phyloP scores from a whole-genome alignment of 2,329 filamentous ascomycete genomes.

The Pseudogymnoascus sp. region DNA sequence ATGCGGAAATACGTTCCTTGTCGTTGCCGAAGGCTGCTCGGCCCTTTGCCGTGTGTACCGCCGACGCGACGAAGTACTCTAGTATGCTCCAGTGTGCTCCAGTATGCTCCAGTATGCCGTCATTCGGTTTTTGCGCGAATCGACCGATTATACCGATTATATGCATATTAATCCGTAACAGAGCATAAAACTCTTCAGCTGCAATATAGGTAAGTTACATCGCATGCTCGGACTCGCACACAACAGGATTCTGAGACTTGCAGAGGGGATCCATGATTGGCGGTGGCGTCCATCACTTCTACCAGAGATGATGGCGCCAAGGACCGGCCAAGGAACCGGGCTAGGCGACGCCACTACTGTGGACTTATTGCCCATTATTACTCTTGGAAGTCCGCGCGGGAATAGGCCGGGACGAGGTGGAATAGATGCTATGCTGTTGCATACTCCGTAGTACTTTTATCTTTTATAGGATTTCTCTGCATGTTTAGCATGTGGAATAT shows the following conservation, averaged over 20 bases:
- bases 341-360: conserved; percentile 5
- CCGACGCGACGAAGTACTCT: neutral
- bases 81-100: no score
- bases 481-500: neutral
- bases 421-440: neutral
- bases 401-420: neutral
- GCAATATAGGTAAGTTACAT: neutral
- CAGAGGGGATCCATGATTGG: neutral
- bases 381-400: neutral
- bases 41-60: conserved; percentile 6
- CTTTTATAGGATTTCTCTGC: neutral
- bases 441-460: neutral
- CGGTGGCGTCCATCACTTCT: neutral
- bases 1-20: conserved; percentile 5
- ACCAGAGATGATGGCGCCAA: neutral
- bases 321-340: neutral
- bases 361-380: neutral
- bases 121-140: neutral
- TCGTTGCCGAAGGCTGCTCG: conserved; percentile 1
- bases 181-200: neutral
- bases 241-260: neutral
- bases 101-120: neutral
- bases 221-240: neutral
- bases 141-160: neutral
- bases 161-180: neutral